Base-by-base conservation (phyloP, 768 basidiomycete genomes). In the Sistotremastrum niveocremeum region DNA sequence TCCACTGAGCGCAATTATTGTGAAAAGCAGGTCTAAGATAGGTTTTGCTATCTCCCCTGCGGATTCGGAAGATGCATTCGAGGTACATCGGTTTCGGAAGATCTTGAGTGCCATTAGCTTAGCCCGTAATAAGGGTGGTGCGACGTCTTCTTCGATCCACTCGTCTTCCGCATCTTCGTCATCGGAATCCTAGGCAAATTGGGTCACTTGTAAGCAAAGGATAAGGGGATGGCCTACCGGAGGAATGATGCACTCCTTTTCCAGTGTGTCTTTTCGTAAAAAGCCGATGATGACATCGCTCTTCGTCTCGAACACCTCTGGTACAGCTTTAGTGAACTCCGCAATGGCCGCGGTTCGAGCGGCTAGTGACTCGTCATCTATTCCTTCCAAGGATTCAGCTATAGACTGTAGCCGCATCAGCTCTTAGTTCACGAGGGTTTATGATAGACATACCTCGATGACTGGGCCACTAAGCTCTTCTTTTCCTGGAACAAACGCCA, bases 41-140 rank as follows among this genome's bases (percentile, higher is more conserved):
- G 91, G 88, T 3, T 70, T 72, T 1, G 83, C 76, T 40, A 86
- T 73, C 31, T 84, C 77, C 30, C 76, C 49, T 5, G 84, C 79
- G 5, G 71, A 66, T 2, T 78, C 74, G 4, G 72, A 64, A 5
- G 62, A 53, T 0, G 76, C 76, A 53, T 82, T 81, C 0, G 82
- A 74, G 8, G 94, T 66, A 56, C 80, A 79, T 11, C 90, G 79
- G 59, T 90, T 80, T 29, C 86, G 73, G 57, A 80, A 81, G 4
- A 93, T 72, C 61, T 95, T 91, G 28, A 98, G 59, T 2, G 79
- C 73, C 6, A 81, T 62, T 3, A 95, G 57, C 57, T 87, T 88
- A 0, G 87, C 84, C 39, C 65, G 67, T 1, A 88, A 70, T 3
- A 70, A 65, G 2, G 69, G 64, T 0, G 75, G 57, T 20, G 94